Evolutionary conservation across 192 early-diverging fungal species (phyloP), one percentile per base, ranked within the genome.

Genomic region (Coemansia biformis): DNA sequence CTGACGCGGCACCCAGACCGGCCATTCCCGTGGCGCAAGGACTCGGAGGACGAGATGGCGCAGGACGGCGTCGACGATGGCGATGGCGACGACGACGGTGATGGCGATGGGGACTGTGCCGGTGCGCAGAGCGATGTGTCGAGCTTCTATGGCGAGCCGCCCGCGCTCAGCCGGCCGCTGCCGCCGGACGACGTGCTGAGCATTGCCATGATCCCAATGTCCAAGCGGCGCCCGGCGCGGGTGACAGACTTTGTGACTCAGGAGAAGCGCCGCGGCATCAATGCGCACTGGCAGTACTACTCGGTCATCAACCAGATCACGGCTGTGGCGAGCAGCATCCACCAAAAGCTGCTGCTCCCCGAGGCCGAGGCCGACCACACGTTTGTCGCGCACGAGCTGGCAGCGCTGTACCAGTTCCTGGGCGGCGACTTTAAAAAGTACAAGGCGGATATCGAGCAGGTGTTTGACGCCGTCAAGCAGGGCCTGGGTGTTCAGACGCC

Each of bases 391-490:
- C 70, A 74, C 22, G 58, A 74, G 64, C 55, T 74, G 18, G 63
- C 70, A 0, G 70, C 64, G 11, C 51, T 74, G 42, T 74, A 74
- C 48, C 70, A 74, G 59, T 74, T 67, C 40, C 47, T 74, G 18
- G 70, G 70, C 19, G 70, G 70, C 39, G 70, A 74, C 24, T 74
- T 74, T 33, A 74, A 67, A 62, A 74, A 74, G 59, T 74, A 63
- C 59, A 74, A 74, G 56, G 46, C 42, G 43, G 45, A 38, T 3
- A 74, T 74, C 21, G 70, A 74, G 48, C 48, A 39, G 5, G 43
- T 67, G 15, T 74, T 74, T 46, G 70, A 67, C 23, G 44, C 59
- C 10, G 39, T 67, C 50, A 66, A 63, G 54, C 48, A 37, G 19
- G 44, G 48, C 2, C 62, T 60, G 38, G 48, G 37, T n/a, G 38